Base-by-base conservation (phyloP, 768 basidiomycete species). In the Daedalea quercina region DNA sequence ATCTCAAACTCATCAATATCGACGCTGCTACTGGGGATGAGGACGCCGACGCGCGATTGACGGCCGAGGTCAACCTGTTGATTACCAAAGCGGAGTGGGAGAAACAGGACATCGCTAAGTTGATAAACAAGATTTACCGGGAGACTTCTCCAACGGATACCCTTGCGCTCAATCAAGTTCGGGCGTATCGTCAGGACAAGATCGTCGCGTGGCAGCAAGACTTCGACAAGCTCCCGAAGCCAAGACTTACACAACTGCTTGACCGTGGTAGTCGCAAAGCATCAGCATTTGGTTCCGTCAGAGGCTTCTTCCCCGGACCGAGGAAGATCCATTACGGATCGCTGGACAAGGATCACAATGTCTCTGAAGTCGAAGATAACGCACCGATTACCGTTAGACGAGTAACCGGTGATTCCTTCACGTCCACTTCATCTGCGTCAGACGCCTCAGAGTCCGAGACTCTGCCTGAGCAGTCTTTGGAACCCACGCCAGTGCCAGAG, bases 171-270 rank as follows among this genome's bases (percentile, higher is more conserved):
- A 97, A 94, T 56, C 81, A 81, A 59, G 87, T 94, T 4, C 84
- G 94, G 45, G 83, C 88, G 1, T 84, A 84, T 54, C 78, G 94
- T 44, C 95, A 97, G 70, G 92, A 95, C 60, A 87, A 87, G 65
- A 91, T 95, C 44, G 91, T 95, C 15, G 90, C 88, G n/a, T 97
- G 94, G 90, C 94, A 99, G 67, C 81, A 81, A 56, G 93, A 97
- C 64, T 93, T 95, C 59, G 88, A 92, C 60, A 81, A 83, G 48
- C 75, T 97, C 25, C 86, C 87, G 7, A 90, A 87, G 62, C 84
- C 77, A 51, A 85, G 81, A 60, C 73, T 76, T 60, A 67, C 68
- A 57, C 74, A 76, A 64, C 60, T 68, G 1, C 56, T 69, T 12
- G 84, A 82, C 52, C 78, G 63, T 58, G 72, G 65, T 50, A 70